Conservation (phyloP, 2,329 filamentous ascomycete species). For the Cyphellophora attinorum region DNA sequence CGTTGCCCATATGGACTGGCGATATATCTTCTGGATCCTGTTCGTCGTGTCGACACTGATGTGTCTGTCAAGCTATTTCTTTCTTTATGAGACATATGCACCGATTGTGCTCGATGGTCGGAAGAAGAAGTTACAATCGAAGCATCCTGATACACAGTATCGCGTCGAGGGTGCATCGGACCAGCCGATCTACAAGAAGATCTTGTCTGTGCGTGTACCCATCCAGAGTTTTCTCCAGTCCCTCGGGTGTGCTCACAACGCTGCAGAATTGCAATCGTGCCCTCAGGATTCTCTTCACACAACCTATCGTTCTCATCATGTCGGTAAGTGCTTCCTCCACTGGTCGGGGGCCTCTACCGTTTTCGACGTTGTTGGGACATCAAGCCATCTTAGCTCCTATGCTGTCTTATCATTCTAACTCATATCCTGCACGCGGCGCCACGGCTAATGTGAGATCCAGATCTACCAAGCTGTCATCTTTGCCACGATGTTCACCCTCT, state of each 20-base stretch:
- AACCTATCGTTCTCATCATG: conserved; percentile 31
- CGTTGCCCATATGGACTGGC: conserved; percentile 49
- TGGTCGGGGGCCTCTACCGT: no score
- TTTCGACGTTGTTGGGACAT: no score
- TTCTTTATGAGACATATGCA: conserved; percentile 49
- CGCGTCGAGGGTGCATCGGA: neutral
- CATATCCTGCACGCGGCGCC: conserved; percentile 69
- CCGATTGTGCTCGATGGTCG: conserved; percentile 43
- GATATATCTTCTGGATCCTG: conserved; percentile 58
- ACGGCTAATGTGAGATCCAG: no score
- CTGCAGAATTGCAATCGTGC: conserved; percentile 20
- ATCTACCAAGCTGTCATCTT: conserved; percentile 29
- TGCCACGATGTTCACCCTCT: conserved; percentile 41
- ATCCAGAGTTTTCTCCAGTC: neutral
- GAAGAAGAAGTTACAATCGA: conserved; percentile 2
- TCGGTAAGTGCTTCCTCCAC: conserved; percentile 60
- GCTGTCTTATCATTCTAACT: conserved; percentile 80
- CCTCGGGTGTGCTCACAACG: no score
- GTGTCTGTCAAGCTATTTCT: conserved; percentile 22
- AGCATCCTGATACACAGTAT: neutral
- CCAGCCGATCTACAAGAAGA: conserved; percentile 53
- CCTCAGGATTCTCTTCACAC: conserved; percentile 32
- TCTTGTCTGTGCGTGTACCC: conserved; percentile 53
- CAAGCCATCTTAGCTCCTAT: conserved; percentile 69
- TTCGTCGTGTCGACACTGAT: conserved; percentile 62